phyloP scores from a whole-genome alignment of 106 monocot genomes.

The Acorus gramineus region DNA sequence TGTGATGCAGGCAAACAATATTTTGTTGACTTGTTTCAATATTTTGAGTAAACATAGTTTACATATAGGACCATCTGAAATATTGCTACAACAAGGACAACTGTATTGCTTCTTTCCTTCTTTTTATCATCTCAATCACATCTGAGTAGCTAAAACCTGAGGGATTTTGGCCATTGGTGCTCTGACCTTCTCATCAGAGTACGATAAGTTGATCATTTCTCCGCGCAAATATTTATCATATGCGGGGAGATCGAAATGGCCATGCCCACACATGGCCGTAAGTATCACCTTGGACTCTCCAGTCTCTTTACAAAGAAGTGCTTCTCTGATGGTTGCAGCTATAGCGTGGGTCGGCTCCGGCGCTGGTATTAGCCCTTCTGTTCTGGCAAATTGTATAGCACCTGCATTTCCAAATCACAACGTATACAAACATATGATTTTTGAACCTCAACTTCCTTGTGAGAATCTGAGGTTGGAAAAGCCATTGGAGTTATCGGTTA shows the following conservation, averaged over 20 bases:
- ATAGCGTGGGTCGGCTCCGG: slow-evolving; percentile 87
- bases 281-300: slow-evolving; percentile 77
- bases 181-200: slow-evolving; percentile 37
- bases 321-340: slow-evolving; percentile 72
- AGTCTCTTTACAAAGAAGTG: slow-evolving; percentile 51
- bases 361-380: slow-evolving; percentile 81
- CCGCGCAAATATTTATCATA: slow-evolving; percentile 79
- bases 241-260: slow-evolving; percentile 68
- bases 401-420: slow-evolving; percentile 20
- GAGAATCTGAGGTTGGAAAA: background rate
- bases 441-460: background rate
- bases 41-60: no score
- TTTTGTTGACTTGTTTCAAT: no score
- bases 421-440: background rate
- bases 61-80: no score
- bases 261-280: slow-evolving; percentile 85
- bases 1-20: no score
- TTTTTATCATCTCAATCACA: no score
- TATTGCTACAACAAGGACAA: no score
- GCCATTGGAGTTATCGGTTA: background rate
- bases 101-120: no score
- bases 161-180: slow-evolving; percentile 44
- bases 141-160: background rate
- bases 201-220: slow-evolving; percentile 48
- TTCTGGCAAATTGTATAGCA: slow-evolving; percentile 68